Evolutionary conservation across 202 grass and related monocot genomes (phyloP), one percentile per base, ranked within the genome.

Genomic region (Schoenoplectus tabernaemontani): DNA sequence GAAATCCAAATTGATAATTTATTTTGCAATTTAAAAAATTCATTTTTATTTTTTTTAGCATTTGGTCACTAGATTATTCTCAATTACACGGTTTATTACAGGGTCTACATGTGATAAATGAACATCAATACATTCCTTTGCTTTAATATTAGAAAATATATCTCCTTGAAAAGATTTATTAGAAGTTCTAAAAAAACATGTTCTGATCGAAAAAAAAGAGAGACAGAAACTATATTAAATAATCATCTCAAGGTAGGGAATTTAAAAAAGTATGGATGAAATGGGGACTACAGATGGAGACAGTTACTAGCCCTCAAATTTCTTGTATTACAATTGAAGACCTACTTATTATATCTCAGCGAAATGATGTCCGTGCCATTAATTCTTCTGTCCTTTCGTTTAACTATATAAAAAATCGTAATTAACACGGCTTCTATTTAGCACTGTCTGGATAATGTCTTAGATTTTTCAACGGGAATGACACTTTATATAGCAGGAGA

Each of bases 341-440:
- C 58, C 77, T 79, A 64, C 38, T 64, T 64, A 44, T 79, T 79
- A 79, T 64, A 79, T 79, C 77, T 63, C 42, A 79, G 77, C 41
- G 77, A 79, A 79, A 79, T 64, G 58, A 79, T 62, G 57, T 20
- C 59, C 19, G 11, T 79, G 77, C 9, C 38, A 79, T 79, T 48
- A 64, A 79, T 79, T 79, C 39, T 17, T 46, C 57, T 50, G 77
- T 64, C 77, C 77, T 79, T 79, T 64, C 58, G 42, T 50, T 64
- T 79, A 79, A 64, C 57, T 58, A 50, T 41, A 64, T 20, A 51
- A 12, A 72, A 63, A 74, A 48, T 79, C 23, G 34, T 64, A 62
- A 64, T 79, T 79, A 78, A 79, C 77, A 48, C 17, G 39, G 26
- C 59, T 79, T 39, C 39, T 46, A 79, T 79, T 79, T 64, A 47